Conservation (phyloP, 768 basidiomycete genomes). For the Filobasidium floriforme region DNA sequence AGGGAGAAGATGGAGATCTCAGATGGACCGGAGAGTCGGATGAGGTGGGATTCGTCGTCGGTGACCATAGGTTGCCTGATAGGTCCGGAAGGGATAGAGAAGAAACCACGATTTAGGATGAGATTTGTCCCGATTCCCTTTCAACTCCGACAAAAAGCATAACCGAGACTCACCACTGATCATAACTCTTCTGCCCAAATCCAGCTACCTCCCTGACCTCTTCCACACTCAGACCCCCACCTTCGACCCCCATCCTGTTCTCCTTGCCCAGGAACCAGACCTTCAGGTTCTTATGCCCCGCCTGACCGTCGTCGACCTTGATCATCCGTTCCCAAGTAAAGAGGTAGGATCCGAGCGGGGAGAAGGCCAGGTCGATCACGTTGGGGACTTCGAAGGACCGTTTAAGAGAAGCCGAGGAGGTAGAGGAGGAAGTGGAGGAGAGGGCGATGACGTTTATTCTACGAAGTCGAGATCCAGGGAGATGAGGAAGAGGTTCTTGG, state of each 20-base stretch:
- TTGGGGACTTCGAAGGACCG: constrained; percentile 61
- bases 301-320: constrained; percentile 74
- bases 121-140: neutral
- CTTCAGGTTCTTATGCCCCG: constrained; percentile 87
- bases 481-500: no score
- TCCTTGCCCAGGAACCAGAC: constrained; percentile 62
- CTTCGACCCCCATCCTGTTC: neutral
- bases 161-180: constrained; percentile 57
- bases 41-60: constrained; percentile 37
- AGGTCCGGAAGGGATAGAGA: neutral
- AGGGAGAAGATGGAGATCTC: constrained; percentile 40
- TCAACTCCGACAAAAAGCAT: neutral
- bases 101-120: no score
- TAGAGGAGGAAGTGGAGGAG: constrained; percentile 55
- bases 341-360: constrained; percentile 83
- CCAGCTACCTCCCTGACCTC: constrained; percentile 61
- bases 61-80: constrained; percentile 43
- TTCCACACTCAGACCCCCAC: constrained; percentile 62
- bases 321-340: constrained; percentile 94
- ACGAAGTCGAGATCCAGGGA: neutral
- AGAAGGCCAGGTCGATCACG: constrained; percentile 78
- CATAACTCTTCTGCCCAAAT: constrained; percentile 83
- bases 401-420: constrained; percentile 59
- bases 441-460: constrained; percentile 52
- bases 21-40: constrained; percentile 29